phyloP scores from a whole-genome alignment of 1,284 basidiomycete species.

The Ustilago xerochloae region DNA sequence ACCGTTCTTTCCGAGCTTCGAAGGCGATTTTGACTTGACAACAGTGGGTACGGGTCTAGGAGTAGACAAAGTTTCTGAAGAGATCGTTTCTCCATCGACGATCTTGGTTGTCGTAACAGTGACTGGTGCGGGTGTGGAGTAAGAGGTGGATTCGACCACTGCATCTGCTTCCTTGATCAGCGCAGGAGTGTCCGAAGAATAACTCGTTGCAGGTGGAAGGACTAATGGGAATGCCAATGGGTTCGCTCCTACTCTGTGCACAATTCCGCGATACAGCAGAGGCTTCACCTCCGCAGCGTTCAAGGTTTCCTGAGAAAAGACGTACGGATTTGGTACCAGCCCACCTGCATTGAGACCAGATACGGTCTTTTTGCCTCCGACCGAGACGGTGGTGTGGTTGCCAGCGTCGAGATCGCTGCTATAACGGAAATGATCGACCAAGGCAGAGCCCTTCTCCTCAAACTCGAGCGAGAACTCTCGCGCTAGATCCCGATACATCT shows the following conservation, averaged over 20 bases:
- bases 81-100: conserved; percentile 31
- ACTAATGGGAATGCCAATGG: conserved; percentile 86
- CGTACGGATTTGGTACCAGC: conserved; percentile 59
- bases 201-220: conserved; percentile 74
- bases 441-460: conserved; percentile 67
- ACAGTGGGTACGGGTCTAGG: conserved; percentile 39
- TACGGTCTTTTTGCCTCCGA: conserved; percentile 34
- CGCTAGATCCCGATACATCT: conserved; percentile 71
- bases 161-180: conserved; percentile 24
- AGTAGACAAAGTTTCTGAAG: conserved; percentile 30
- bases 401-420: conserved; percentile 40
- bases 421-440: conserved; percentile 71
- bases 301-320: conserved; percentile 69
- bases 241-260: conserved; percentile 79
- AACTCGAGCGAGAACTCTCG: conserved; percentile 74
- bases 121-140: conserved; percentile 32
- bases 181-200: conserved; percentile 76
- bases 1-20: conserved; percentile 37
- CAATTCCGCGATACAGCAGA: conserved; percentile 79
- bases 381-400: conserved; percentile 54
- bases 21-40: conserved; percentile 15
- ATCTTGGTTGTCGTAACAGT: conserved; percentile 41
- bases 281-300: conserved; percentile 70
- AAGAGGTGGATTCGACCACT: conserved; percentile 20
- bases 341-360: conserved; percentile 32